These are phyloP conservation scores for Neospermospora avenae DNA, from an alignment of 2,329 filamentous ascomycete genomes.

Conservation along the genomic window DNA sequence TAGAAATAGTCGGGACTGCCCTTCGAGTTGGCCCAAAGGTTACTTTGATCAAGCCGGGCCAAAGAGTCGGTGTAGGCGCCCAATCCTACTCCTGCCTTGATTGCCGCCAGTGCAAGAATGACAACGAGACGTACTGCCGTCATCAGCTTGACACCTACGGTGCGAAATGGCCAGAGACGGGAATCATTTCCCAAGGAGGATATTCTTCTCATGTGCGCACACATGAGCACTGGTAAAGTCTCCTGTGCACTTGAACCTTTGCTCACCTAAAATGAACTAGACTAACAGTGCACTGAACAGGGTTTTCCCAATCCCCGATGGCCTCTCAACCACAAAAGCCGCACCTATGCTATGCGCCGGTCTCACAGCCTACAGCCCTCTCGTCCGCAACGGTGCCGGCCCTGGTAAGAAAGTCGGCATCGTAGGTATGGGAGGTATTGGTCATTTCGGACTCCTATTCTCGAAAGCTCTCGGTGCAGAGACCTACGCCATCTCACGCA, in stretches of 20 bases:
- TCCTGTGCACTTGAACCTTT: slow-evolving; percentile 26
- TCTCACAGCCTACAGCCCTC: slow-evolving; percentile 73
- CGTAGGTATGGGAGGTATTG: slow-evolving; percentile 69
- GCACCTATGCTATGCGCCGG: slow-evolving; percentile 85
- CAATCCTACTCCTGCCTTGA: slow-evolving; percentile 52
- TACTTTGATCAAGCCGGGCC: slow-evolving; percentile 50
- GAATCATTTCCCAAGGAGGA: slow-evolving; percentile 61
- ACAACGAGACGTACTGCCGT: slow-evolving; percentile 54
- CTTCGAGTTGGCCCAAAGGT: slow-evolving; percentile 65
- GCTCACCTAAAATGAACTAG: not conserved
- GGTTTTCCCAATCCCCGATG: slow-evolving; percentile 57
- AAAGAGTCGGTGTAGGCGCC: slow-evolving; percentile 53
- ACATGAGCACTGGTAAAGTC: slow-evolving; percentile 66
- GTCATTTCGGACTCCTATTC: slow-evolving; percentile 69
- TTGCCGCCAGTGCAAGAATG: slow-evolving; percentile 52
- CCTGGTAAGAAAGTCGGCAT: slow-evolving; percentile 78
- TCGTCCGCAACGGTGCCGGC: slow-evolving; percentile 71
- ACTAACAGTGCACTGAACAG: slow-evolving; percentile 1
- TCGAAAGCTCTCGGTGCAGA: slow-evolving; percentile 64
- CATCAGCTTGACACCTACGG: slow-evolving; percentile 50
- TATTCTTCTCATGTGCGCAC: slow-evolving; percentile 66
- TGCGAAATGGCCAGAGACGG: slow-evolving; percentile 50
- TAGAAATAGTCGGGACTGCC: slow-evolving; percentile 67
- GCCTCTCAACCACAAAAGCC: slow-evolving; percentile 56
- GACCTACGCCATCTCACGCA: slow-evolving; percentile 58